phyloP scores from a whole-genome alignment of 371 early-diverging fungal genomes.

The Zancudomyces culisetae region DNA sequence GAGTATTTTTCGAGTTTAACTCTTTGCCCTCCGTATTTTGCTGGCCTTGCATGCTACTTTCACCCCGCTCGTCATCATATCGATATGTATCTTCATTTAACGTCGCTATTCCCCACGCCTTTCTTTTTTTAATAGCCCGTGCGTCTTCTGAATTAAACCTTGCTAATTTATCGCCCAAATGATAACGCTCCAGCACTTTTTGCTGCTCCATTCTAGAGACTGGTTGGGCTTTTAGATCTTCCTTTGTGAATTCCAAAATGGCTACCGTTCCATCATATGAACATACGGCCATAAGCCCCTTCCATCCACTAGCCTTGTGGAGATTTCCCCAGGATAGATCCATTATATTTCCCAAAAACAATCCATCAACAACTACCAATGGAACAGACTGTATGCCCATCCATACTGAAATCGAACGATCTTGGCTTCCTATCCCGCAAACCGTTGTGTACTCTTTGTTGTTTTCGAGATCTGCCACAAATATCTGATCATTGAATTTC shows the following conservation, averaged over 20 bases:
- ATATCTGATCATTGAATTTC: constrained; percentile 58
- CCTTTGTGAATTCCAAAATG: constrained; percentile 36
- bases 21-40: too few relatives aligned
- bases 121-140: too few relatives aligned
- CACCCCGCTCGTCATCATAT: too few relatives aligned
- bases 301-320: constrained; percentile 37
- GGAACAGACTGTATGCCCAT: constrained; percentile 51
- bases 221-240: constrained; percentile 40
- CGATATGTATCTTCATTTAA: too few relatives aligned
- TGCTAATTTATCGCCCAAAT: too few relatives aligned
- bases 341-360: constrained; percentile 64
- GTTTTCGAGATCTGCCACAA: constrained; percentile 21
- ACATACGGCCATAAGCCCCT: constrained; percentile 65
- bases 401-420: constrained; percentile 81
- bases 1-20: too few relatives aligned
- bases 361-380: constrained; percentile 45
- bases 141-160: too few relatives aligned
- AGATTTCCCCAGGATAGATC: constrained; percentile 66
- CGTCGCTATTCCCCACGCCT: too few relatives aligned
- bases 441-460: constrained; percentile 29
- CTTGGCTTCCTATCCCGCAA: constrained; percentile 83
- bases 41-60: too few relatives aligned
- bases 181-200: constrained; percentile 34
- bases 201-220: constrained; percentile 40
- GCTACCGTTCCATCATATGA: constrained; percentile 86